These are phyloP conservation scores for Calonectria hawksworthii DNA, from an alignment of 2,329 filamentous ascomycete genomes.

Conservation along the genomic window DNA sequence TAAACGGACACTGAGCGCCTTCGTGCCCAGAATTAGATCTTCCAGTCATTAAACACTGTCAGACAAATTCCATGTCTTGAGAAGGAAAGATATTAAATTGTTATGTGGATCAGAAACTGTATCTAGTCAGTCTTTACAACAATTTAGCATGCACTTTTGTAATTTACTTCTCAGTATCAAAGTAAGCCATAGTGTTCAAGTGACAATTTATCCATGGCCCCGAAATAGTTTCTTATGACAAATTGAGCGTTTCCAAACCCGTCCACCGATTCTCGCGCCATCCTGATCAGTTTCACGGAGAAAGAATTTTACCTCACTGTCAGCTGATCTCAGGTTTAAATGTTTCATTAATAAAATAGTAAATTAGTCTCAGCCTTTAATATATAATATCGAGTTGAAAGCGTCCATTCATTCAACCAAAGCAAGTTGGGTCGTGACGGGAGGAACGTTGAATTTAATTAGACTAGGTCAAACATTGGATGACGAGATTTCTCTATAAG, in stretches of 20 bases:
- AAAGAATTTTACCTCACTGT: neutral
- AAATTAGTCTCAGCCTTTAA: neutral
- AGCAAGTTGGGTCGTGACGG: neutral
- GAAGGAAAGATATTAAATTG: neutral
- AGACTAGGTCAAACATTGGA: neutral
- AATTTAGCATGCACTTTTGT: neutral
- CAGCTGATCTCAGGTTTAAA: rapidly evolving
- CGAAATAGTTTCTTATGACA: neutral
- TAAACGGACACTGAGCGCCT: neutral
- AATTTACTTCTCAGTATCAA: neutral
- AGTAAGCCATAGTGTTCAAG: neutral
- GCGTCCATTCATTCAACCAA: too few species aligned
- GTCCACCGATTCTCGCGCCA: neutral
- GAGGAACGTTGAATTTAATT: neutral
- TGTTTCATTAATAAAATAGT: neutral
- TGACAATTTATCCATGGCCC: neutral
- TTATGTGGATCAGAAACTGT: neutral
- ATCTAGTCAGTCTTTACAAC: neutral
- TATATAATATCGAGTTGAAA: too few species aligned
- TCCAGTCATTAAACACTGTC: neutral
- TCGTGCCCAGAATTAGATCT: too few species aligned
- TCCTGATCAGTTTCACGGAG: neutral
- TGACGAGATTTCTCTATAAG: neutral
- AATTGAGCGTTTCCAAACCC: neutral
- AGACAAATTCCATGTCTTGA: neutral